Conservation (phyloP, 805 yeast genomes). For the Kodamaea fukazawae region DNA sequence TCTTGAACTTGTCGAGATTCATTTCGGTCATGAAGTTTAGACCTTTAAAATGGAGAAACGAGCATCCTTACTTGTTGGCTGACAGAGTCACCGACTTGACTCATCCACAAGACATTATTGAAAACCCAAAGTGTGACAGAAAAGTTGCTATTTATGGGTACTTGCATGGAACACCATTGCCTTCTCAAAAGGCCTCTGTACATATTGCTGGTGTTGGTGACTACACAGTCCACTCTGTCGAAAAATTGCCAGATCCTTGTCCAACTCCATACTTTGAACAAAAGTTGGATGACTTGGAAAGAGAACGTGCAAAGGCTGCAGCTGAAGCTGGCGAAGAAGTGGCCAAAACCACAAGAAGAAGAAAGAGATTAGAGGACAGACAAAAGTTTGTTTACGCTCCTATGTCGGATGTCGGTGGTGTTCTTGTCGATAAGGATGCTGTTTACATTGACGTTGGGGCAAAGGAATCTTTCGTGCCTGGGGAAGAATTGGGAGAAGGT, state of each 20-base stretch:
- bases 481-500: constrained; percentile 76
- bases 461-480: constrained; percentile 50
- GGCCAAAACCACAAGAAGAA: constrained; percentile 57
- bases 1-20: constrained; percentile 85
- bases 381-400: constrained; percentile 96
- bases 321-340: constrained; percentile 55
- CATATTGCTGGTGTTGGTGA: constrained; percentile 98
- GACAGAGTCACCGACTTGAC: constrained; percentile 93
- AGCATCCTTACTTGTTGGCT: constrained; percentile 89
- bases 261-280: constrained; percentile 95
- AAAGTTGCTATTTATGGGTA: constrained; percentile 92
- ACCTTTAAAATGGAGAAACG: constrained; percentile 99
- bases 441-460: constrained; percentile 85
- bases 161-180: constrained; percentile 87
- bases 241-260: constrained; percentile 96
- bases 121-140: constrained; percentile 81
- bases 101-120: constrained; percentile 78
- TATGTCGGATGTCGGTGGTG: constrained; percentile 99
- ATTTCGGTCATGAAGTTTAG: constrained; percentile 97
- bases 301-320: constrained; percentile 69
- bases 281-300: constrained; percentile 73
- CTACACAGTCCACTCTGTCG: constrained; percentile 67
- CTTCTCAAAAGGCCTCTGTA: constrained; percentile 64
- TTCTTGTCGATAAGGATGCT: constrained; percentile 93
- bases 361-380: constrained; percentile 90